Evolutionary conservation across 192 early-diverging fungal genomes (phyloP).

Genomic region (Mortierella alpina): DNA sequence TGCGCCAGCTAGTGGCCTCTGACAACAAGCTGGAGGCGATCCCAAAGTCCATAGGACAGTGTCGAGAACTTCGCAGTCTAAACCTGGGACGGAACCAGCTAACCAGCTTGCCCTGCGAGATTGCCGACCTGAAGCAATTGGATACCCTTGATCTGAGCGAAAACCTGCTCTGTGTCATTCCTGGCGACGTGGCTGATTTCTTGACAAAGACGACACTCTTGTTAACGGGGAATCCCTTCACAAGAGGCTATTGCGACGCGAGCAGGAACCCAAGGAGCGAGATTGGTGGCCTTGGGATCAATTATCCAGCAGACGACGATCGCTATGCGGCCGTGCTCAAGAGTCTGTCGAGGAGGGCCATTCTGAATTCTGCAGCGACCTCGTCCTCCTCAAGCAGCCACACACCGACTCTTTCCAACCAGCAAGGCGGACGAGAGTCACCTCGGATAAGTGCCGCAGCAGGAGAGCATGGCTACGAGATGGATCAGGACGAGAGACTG

Average conservation of each 20-base stretch:
- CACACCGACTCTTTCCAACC: constrained; percentile 10
- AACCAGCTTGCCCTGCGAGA: constrained; percentile 51
- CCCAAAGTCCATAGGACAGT: constrained; percentile 61
- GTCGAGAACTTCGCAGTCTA: constrained; percentile 57
- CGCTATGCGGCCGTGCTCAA: constrained; percentile 45
- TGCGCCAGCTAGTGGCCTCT: constrained; percentile 50
- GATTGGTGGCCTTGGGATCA: constrained; percentile 42
- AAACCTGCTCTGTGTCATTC: constrained; percentile 60
- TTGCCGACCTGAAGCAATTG: constrained; percentile 57
- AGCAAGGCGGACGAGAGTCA: constrained; percentile 17
- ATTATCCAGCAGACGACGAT: constrained; percentile 35
- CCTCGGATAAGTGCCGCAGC: background rate
- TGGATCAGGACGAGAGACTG: constrained; percentile 54
- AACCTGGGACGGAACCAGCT: constrained; percentile 63
- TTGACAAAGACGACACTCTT: constrained; percentile 58
- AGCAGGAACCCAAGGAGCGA: constrained; percentile 35
- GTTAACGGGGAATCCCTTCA: constrained; percentile 65
- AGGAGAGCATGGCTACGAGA: constrained; percentile 35
- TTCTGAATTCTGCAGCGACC: constrained; percentile 41
- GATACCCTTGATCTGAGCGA: constrained; percentile 65
- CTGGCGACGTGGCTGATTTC: constrained; percentile 59
- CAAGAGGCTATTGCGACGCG: constrained; percentile 52
- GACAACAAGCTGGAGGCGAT: constrained; percentile 63
- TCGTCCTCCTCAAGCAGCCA: constrained; percentile 20
- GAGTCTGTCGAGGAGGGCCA: constrained; percentile 45